These are phyloP conservation scores for Syzygium jambos DNA, from an alignment of 345 rosid species.

Conservation along the genomic window DNA sequence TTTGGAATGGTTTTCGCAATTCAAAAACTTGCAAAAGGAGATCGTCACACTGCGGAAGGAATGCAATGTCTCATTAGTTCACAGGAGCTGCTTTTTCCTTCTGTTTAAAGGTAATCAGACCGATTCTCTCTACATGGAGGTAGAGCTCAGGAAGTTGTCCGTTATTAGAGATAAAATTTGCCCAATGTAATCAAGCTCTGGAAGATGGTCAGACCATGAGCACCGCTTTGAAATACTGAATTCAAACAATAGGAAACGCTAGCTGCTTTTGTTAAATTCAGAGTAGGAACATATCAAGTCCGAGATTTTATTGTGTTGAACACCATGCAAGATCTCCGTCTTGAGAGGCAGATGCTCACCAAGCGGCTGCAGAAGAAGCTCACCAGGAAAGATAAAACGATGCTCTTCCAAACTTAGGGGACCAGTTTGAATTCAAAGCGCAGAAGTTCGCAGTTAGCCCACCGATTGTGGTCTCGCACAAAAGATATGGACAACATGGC, in stretches of 20 bases:
- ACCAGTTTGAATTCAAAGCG: too few species aligned
- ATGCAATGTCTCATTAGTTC: constrained; percentile 1
- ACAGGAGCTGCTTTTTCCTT: constrained; percentile 4
- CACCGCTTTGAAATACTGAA: constrained; percentile 35
- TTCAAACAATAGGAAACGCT: not conserved
- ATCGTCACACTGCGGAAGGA: constrained; percentile 24
- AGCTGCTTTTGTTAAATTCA: not conserved
- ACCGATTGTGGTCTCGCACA: not conserved
- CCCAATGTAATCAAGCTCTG: not conserved
- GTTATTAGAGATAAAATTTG: not conserved
- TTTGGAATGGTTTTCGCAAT: constrained; percentile 37
- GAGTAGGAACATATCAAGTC: not conserved
- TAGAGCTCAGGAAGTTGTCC: constrained; percentile 1
- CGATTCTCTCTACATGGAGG: constrained; percentile 7
- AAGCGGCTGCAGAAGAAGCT: constrained; percentile 23
- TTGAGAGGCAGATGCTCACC: constrained; percentile 34
- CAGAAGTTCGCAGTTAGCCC: too few species aligned
- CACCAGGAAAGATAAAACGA: not conserved
- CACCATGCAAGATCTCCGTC: constrained; percentile 26
- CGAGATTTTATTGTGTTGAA: not conserved
- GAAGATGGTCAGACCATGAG: not conserved
- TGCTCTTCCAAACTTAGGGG: too few species aligned
- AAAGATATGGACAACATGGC: constrained; percentile 22
- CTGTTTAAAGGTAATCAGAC: constrained; percentile 4
- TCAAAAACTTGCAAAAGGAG: constrained; percentile 55